A percentile compares a stretch with the other conserved stretches of the same genome.
These are phyloP conservation scores for Sphaerulina musiva DNA, from an alignment of 2,329 filamentous ascomycete genomes.

Conservation along the genomic window DNA sequence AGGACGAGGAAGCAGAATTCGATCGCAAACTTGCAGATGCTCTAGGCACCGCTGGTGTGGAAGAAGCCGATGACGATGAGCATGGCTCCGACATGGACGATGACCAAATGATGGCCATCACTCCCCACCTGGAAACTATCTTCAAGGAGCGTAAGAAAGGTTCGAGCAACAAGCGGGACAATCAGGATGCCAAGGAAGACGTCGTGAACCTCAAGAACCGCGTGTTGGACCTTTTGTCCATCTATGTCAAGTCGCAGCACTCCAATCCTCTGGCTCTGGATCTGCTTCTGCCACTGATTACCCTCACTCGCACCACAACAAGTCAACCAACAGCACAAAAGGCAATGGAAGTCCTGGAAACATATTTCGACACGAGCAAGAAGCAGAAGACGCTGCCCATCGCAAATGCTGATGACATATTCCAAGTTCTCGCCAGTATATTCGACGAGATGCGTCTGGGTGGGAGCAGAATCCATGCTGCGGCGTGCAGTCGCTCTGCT, in stretches of 20 bases:
- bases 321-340: constrained; percentile 70
- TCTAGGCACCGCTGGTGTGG: constrained; percentile 59
- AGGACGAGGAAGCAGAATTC: constrained; percentile 53
- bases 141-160: constrained; percentile 68
- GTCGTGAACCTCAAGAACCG: constrained; percentile 94
- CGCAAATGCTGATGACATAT: constrained; percentile 37
- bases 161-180: constrained; percentile 68
- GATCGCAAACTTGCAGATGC: constrained; percentile 72
- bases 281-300: constrained; percentile 68
- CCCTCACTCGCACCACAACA: constrained; percentile 66
- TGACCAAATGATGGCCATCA: constrained; percentile 87
- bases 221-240: constrained; percentile 77
- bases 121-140: constrained; percentile 74
- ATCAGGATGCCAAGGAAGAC: constrained; percentile 78
- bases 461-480: constrained; percentile 62
- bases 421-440: constrained; percentile 57
- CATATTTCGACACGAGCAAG: constrained; percentile 60
- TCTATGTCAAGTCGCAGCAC: constrained; percentile 75
- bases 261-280: constrained; percentile 60
- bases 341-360: constrained; percentile 63
- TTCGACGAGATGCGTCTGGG: constrained; percentile 62
- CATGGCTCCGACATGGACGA: constrained; percentile 80
- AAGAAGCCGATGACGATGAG: constrained; percentile 56
- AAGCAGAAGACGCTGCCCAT: constrained; percentile 42
- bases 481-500: constrained; percentile 66